Conservation (phyloP, 1,284 basidiomycete species). For the Pyrrhoderma noxium region DNA sequence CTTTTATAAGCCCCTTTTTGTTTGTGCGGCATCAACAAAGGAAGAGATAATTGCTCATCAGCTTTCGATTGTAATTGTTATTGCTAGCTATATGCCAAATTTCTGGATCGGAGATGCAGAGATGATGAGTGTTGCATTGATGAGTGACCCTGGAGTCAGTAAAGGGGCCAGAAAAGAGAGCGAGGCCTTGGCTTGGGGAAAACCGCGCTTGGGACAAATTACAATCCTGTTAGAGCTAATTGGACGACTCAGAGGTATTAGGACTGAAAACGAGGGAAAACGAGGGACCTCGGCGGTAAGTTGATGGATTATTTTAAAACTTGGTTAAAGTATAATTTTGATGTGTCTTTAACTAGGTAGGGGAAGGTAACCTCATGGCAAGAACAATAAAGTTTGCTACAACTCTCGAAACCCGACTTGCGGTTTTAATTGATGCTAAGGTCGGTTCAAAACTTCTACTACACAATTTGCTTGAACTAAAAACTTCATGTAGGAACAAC, state of each 20-base stretch:
- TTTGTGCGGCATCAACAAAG: conserved; percentile 57
- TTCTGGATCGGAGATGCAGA: conserved; percentile 70
- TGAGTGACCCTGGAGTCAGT: conserved; percentile 39
- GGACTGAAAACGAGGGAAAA: conserved; percentile 28
- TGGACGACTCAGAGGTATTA: conserved; percentile 38
- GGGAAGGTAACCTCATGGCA: conserved; percentile 22
- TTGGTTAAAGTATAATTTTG: not conserved
- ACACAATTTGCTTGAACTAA: too few relatives aligned
- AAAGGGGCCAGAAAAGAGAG: conserved; percentile 27
- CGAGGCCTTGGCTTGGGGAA: conserved; percentile 31
- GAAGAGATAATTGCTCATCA: conserved; percentile 51
- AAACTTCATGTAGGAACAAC: conserved; percentile 40
- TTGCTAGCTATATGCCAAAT: conserved; percentile 48
- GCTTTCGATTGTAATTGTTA: conserved; percentile 44
- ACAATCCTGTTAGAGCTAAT: conserved; percentile 61
- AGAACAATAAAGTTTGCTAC: conserved; percentile 44
- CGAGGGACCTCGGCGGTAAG: conserved; percentile 27
- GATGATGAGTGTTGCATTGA: conserved; percentile 68
- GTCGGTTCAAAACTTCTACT: too few relatives aligned
- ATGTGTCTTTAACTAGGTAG: not conserved
- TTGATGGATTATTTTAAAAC: not conserved
- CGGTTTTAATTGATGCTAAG: conserved; percentile 53
- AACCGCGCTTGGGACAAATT: conserved; percentile 56
- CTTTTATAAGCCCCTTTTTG: conserved; percentile 72
- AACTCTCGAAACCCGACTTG: conserved; percentile 51